Percentiles rank a stretch among this genome's conserved stretches.
Conservation (phyloP, 75 land plant species). For the Cunninghamia lanceolata region DNA sequence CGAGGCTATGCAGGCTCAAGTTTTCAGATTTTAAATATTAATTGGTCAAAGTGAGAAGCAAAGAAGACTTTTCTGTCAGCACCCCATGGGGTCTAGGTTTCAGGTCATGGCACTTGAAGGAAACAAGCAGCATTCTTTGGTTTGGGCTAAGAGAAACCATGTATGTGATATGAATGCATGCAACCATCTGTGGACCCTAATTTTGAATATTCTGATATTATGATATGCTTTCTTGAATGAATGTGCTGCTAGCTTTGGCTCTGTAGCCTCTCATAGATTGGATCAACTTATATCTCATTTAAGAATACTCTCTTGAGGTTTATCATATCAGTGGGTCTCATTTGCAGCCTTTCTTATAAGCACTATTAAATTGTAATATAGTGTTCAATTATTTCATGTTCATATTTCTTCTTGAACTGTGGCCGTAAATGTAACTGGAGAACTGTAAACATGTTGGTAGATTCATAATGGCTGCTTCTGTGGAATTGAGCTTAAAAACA, state of each 20-base stretch:
- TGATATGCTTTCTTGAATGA: not conserved
- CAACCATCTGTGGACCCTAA: not conserved
- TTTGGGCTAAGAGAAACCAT: not conserved
- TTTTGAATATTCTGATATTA: not conserved
- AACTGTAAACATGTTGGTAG: not conserved
- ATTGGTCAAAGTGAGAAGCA: slow-evolving; percentile 3
- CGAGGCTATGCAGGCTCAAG: not conserved
- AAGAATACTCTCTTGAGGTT: not conserved
- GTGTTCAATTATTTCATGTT: not conserved
- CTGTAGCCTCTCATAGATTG: not conserved
- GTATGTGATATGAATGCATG: not conserved
- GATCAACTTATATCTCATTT: not conserved
- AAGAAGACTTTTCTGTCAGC: not conserved
- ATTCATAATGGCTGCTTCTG: not conserved
- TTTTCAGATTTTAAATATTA: not conserved
- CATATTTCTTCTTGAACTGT: not conserved
- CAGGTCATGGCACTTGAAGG: not conserved
- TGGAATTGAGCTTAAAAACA: not conserved
- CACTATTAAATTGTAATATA: not conserved
- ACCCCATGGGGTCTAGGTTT: not conserved
- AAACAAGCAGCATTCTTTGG: not conserved
- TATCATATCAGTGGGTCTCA: not conserved
- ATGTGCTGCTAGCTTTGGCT: not conserved
- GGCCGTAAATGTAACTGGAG: not conserved
- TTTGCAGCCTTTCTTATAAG: not conserved